phyloP scores from a whole-genome alignment of 805 yeast species.

The Diddensiella transvaalensis region DNA sequence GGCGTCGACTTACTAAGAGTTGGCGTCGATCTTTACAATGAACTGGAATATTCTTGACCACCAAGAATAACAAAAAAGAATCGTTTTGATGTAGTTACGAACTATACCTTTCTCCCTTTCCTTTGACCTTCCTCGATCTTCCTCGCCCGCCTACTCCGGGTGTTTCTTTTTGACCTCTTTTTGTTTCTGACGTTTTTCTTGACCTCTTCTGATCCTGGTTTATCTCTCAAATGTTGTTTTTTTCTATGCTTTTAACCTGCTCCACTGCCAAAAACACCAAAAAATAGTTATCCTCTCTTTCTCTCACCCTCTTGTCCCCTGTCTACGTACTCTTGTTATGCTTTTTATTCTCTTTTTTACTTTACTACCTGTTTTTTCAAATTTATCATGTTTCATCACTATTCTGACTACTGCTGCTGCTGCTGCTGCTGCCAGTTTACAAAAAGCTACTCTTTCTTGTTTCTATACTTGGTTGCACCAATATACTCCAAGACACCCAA shows the following conservation, averaged over 20 bases:
- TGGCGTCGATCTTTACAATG: background rate
- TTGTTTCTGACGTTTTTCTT: too few species aligned
- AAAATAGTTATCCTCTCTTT: too few species aligned
- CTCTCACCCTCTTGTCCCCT: background rate
- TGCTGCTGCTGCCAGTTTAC: too few species aligned
- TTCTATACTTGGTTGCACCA: conserved; percentile 5
- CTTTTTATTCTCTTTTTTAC: background rate
- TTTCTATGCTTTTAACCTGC: too few species aligned
- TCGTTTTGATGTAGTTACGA: background rate
- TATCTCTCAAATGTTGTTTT: too few species aligned
- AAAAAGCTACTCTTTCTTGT: background rate
- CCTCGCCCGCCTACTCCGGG: background rate
- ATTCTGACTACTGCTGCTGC: background rate
- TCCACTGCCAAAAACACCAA: too few species aligned
- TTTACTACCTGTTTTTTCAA: too few species aligned
- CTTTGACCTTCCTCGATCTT: too few species aligned
- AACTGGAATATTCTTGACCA: too few species aligned
- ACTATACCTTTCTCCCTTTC: too few species aligned
- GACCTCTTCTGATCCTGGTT: too few species aligned
- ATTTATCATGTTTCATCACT: background rate
- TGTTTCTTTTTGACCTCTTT: background rate
- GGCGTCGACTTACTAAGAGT: background rate
- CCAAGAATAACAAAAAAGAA: too few species aligned
- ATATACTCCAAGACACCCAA: conserved; percentile 14
- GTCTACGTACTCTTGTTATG: background rate